Evolutionary conservation across 2,329 filamentous ascomycete species (phyloP), one percentile per base, ranked within the genome.

Genomic region (Claviceps purpurea): DNA sequence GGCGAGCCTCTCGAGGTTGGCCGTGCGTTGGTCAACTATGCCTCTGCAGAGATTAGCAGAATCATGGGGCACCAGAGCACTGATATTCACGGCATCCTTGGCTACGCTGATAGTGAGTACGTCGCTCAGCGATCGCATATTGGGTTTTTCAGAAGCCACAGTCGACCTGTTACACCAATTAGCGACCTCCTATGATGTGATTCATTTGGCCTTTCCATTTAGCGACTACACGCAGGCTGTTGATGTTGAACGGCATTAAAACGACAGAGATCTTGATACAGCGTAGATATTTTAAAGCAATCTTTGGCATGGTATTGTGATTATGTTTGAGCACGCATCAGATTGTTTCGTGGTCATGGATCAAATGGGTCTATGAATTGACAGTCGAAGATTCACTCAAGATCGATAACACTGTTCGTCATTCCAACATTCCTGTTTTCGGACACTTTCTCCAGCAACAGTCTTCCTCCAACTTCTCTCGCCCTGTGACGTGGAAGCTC

Each of bases 101-200:
- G 91, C 3, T 98, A 96, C 68, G 88, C 89, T 20, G 90, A 96
- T 65, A 94, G 86, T 62, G 89, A 97, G 69, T 96, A 97, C 69
- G 85, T 97, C 42, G 90, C 89, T 10, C 75, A 93, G 62, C 76
- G 89, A 56, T 89, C 95, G 66, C 91, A 95, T 60, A 84, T 96
- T 56, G 89, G 87, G 45, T 82, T 95, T 59, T 84, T 86, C 56
- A 69, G 65, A 38, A 66, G 65, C 47, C 74, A 76, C 52, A 80
- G 77, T 59, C 68, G 76, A 37, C 76, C 78, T 22, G 73, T 70
- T 14, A 78, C 75, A 51, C 76, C 76, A 5, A 70, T 63, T 18
- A 60, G 60, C 20, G 59, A 60, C 22, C 41, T 57, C 37, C 47
- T 50, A 26, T 52, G 16, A 47, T 13, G n/a, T 44, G 2, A n/a